Percentiles rank a stretch among this genome's conserved stretches.
phyloP scores from a whole-genome alignment of 2,329 filamentous ascomycete genomes.

The Fusarium clavum region DNA sequence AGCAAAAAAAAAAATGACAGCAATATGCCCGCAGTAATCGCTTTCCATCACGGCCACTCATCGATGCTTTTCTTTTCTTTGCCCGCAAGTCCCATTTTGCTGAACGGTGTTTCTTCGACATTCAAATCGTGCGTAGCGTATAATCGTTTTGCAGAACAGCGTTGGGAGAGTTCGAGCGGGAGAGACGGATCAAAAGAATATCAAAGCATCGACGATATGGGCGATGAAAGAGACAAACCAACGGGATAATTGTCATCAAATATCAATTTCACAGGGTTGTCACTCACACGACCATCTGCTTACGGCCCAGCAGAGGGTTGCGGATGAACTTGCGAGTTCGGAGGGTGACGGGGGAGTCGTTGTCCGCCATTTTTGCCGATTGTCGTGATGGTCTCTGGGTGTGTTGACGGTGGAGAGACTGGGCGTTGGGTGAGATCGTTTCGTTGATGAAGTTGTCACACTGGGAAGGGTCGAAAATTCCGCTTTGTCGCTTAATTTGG shows the following conservation, averaged over 20 bases:
- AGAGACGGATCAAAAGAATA: neutral
- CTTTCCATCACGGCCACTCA: neutral
- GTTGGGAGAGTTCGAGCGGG: conserved; percentile 14
- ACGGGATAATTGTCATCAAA: conserved; percentile 17
- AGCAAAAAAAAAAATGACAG: neutral
- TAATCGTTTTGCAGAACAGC: conserved; percentile 10
- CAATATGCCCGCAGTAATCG: neutral
- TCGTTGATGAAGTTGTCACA: conserved; percentile 51
- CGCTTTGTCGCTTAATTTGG: conserved; percentile 58
- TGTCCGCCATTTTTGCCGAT: conserved; percentile 87
- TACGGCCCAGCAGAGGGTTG: conserved; percentile 98
- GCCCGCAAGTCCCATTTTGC: conserved; percentile 22
- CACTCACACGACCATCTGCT: conserved; percentile 99
- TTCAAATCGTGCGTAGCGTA: conserved; percentile 22
- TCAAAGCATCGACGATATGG: conserved; percentile 26
- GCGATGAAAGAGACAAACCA: conserved; percentile 15
- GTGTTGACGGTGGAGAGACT: conserved; percentile 49
- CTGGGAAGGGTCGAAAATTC: conserved; percentile 52
- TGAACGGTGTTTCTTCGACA: conserved; percentile 5
- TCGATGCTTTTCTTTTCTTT: conserved; percentile 15
- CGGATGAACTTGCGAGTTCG: conserved; percentile 99
- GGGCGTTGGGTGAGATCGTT: conserved; percentile 49
- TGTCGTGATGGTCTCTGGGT: conserved; percentile 51
- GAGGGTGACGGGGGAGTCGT: conserved; percentile 81
- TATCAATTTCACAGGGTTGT: conserved; percentile 39